Percentiles rank a stretch among this genome's conserved stretches.
These are phyloP conservation scores for Beauveria rudraprayagi DNA, from an alignment of 2,329 filamentous ascomycete genomes.

Conservation along the genomic window DNA sequence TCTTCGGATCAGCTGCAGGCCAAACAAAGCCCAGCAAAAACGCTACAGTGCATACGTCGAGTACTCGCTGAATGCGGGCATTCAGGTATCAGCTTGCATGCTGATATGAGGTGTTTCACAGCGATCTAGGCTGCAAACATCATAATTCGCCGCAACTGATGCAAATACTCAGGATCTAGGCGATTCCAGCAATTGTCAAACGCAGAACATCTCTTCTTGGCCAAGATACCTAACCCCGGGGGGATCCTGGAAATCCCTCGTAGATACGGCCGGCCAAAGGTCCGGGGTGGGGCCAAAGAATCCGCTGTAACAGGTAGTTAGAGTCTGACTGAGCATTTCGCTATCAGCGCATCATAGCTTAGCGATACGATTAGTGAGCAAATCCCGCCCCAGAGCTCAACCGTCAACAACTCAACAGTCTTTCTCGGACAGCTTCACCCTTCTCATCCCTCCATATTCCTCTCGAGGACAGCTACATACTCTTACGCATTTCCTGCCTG, in stretches of 20 bases:
- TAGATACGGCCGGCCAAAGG: slow-evolving; percentile 11
- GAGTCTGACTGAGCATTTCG: slow-evolving; percentile 10
- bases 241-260: slow-evolving; percentile 11
- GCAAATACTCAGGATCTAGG: background rate
- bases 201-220: background rate
- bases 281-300: slow-evolving; percentile 1
- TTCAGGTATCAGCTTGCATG: slow-evolving; percentile 3
- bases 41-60: background rate
- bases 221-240: background rate
- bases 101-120: slow-evolving; percentile 1
- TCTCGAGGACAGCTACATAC: background rate
- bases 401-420: slow-evolving; percentile 8
- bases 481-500: background rate
- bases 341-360: slow-evolving; percentile 13
- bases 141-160: background rate
- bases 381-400: slow-evolving; percentile 3
- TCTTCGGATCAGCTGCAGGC: background rate
- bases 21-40: background rate
- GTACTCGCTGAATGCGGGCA: background rate
- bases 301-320: slow-evolving; percentile 4
- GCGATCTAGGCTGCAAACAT: background rate
- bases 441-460: background rate
- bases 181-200: background rate
- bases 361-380: slow-evolving; percentile 11
- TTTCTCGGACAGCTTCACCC: background rate